phyloP scores from a whole-genome alignment of 441 rosid genomes.

The Populus hybrid region DNA sequence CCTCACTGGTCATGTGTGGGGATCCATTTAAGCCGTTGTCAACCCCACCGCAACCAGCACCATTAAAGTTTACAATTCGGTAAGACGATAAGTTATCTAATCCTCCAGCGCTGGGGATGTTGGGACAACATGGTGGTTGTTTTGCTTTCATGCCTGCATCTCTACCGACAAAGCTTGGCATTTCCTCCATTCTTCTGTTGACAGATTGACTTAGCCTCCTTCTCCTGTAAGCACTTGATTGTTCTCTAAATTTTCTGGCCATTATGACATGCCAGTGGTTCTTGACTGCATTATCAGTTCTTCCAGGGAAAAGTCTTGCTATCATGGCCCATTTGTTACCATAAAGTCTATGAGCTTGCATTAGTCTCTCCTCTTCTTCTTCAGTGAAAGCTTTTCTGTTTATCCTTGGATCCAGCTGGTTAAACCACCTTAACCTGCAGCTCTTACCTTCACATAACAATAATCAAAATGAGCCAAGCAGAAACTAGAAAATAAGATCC shows the following conservation, averaged over 20 bases:
- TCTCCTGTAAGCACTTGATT: conserved; percentile 63
- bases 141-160: conserved; percentile 14
- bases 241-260: conserved; percentile 82
- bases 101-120: neutral
- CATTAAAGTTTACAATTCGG: conserved; percentile 36
- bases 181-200: conserved; percentile 33
- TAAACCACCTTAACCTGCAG: conserved; percentile 85
- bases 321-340: conserved; percentile 97
- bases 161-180: conserved; percentile 28
- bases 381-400: conserved; percentile 73
- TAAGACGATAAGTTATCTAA: conserved; percentile 10
- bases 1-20: conserved; percentile 20
- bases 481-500: neutral
- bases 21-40: conserved; percentile 24
- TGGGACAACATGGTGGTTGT: conserved; percentile 18
- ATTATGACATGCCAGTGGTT: conserved; percentile 90
- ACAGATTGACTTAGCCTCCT: conserved; percentile 50
- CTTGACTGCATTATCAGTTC: conserved; percentile 88
- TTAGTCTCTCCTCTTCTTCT: conserved; percentile 80
- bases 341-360: conserved; percentile 79
- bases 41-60: conserved; percentile 19
- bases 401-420: conserved; percentile 84
- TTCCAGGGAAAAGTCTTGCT: conserved; percentile 81
- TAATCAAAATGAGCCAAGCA: neutral
- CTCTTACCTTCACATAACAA: conserved; percentile 57